phyloP scores from a whole-genome alignment of 352 stramenopile genomes.

The Phytophthora macrochlamydospora region DNA sequence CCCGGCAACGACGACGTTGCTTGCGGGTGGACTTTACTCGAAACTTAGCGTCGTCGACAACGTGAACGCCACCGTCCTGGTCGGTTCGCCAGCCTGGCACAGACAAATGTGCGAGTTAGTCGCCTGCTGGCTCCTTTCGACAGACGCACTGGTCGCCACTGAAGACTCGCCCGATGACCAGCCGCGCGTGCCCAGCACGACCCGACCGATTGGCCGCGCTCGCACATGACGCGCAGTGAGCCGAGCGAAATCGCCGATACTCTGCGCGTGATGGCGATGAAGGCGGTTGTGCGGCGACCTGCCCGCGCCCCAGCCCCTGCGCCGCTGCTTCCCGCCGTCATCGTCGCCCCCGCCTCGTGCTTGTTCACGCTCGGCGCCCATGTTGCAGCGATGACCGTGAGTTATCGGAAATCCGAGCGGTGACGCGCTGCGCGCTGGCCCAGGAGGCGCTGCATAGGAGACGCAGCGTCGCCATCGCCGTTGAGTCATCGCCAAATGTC shows the following conservation, averaged over 20 bases:
- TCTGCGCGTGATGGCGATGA: slow-evolving; percentile 12
- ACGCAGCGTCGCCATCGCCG: neutral
- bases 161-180: slow-evolving; percentile 16
- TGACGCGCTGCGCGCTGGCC: neutral
- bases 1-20: no score
- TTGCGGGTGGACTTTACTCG: no score
- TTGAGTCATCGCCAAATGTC: slow-evolving; percentile 8
- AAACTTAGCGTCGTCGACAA: neutral
- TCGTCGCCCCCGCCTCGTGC: neutral
- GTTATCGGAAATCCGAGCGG: neutral
- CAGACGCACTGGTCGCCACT: neutral
- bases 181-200: slow-evolving; percentile 19
- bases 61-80: no score
- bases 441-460: slow-evolving; percentile 16
- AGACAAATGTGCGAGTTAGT: neutral
- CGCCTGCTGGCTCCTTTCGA: neutral
- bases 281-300: neutral
- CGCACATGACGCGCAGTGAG: slow-evolving; percentile 21
- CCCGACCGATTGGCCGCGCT: slow-evolving; percentile 20
- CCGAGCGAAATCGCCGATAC: slow-evolving; percentile 11
- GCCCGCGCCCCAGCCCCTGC: no score
- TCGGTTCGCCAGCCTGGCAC: neutral
- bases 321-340: slow-evolving; percentile 3
- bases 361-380: slow-evolving; percentile 22
- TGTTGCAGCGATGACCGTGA: neutral